These are phyloP conservation scores for Phialophora chinensis DNA, from an alignment of 2,329 filamentous ascomycete species.

Conservation along the genomic window DNA sequence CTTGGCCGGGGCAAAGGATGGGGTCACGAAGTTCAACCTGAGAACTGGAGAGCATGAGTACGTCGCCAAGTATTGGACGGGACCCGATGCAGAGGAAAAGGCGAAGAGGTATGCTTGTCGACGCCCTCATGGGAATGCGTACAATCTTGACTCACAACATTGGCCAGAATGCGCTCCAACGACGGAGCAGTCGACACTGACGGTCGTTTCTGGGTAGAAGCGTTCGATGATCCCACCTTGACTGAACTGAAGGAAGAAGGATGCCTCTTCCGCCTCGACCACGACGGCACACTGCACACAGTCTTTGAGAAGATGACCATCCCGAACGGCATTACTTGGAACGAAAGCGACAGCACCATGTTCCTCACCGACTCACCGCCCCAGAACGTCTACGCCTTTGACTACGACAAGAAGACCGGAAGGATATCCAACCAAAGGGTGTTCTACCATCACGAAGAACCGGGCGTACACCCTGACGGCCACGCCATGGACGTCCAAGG, in stretches of 20 bases:
- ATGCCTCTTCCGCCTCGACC: conserved; percentile 73
- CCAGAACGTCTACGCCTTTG: conserved; percentile 73
- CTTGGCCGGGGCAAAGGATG: conserved; percentile 79
- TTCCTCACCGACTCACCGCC: conserved; percentile 83
- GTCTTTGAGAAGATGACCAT: conserved; percentile 72
- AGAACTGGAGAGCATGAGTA: conserved; percentile 61
- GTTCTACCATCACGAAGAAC: conserved; percentile 72
- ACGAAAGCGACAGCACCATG: conserved; percentile 71
- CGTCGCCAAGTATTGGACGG: conserved; percentile 62
- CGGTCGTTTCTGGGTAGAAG: conserved; percentile 83
- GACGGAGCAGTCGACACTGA: conserved; percentile 81
- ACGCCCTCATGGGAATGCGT: too few species aligned
- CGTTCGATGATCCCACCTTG: conserved; percentile 80
- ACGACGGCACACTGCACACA: conserved; percentile 62
- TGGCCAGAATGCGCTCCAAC: conserved; percentile 66
- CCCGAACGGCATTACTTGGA: conserved; percentile 86
- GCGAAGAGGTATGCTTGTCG: conserved; percentile 49
- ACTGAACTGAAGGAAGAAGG: conserved; percentile 64
- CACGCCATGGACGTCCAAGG: conserved; percentile 83
- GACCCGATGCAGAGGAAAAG: conserved; percentile 55
- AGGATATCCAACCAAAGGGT: conserved; percentile 70
- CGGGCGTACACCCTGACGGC: conserved; percentile 74
- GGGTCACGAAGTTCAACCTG: conserved; percentile 78
- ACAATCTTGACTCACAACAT: conserved; percentile 18
- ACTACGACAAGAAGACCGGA: conserved; percentile 71